A percentile compares a stretch with the other conserved stretches of the same genome.
Evolutionary conservation across 805 yeast species (phyloP).

Genomic region (Monosporozyma aquatica): DNA sequence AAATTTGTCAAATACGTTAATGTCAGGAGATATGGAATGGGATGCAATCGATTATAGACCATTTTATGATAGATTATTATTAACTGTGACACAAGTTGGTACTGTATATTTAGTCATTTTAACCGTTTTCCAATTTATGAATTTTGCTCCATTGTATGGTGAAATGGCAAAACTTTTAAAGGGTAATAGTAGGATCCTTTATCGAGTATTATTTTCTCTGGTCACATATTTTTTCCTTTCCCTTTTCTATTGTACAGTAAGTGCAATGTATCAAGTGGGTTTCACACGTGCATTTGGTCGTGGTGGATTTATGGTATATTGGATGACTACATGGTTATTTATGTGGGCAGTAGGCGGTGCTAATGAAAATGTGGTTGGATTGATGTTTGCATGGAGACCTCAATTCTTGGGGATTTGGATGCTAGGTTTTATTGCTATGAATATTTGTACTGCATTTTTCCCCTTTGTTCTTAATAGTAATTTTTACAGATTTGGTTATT

Average conservation of each 20-base stretch:
- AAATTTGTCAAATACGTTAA: slow-evolving; percentile 7
- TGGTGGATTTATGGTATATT: slow-evolving; percentile 64
- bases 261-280: slow-evolving; percentile 61
- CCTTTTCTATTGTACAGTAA: slow-evolving; percentile 47
- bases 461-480: slow-evolving; percentile 50
- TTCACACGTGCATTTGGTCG: slow-evolving; percentile 50
- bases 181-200: slow-evolving; percentile 38
- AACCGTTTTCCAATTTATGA: slow-evolving; percentile 60
- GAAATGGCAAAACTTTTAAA: slow-evolving; percentile 39
- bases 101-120: slow-evolving; percentile 60
- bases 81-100: slow-evolving; percentile 70
- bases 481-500: slow-evolving; percentile 56
- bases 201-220: slow-evolving; percentile 42
- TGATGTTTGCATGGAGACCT: slow-evolving; percentile 47
- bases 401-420: slow-evolving; percentile 65
- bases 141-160: slow-evolving; percentile 49
- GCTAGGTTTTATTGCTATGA: slow-evolving; percentile 56
- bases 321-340: slow-evolving; percentile 60
- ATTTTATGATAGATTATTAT: slow-evolving; percentile 38
- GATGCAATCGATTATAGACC: slow-evolving; percentile 40
- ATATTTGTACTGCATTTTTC: slow-evolving; percentile 60
- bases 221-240: slow-evolving; percentile 48
- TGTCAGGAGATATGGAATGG: slow-evolving; percentile 30
- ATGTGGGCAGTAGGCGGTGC: slow-evolving; percentile 74
- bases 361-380: slow-evolving; percentile 53